These are phyloP conservation scores for Solanum sejunctum DNA, from an alignment of 257 asterid species.

Conservation along the genomic window DNA sequence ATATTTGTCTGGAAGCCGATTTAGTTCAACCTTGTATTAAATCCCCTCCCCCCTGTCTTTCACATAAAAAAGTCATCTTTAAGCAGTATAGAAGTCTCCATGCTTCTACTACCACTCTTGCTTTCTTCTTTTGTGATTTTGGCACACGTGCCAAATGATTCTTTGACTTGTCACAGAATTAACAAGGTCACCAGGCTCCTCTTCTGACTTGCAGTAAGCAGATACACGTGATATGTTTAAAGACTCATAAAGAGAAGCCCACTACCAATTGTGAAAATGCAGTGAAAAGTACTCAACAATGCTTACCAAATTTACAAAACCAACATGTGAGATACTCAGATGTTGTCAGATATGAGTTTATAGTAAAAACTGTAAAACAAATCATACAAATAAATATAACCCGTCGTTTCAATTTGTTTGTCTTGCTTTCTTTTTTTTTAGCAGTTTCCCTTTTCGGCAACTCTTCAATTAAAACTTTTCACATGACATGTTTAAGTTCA, in stretches of 20 bases:
- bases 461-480: too few species aligned
- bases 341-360: neutral
- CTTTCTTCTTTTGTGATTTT: neutral
- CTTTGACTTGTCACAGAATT: neutral
- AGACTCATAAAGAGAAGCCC: neutral
- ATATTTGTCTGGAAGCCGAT: neutral
- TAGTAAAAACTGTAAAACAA: neutral
- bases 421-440: too few species aligned
- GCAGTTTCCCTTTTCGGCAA: too few species aligned
- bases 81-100: neutral
- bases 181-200: neutral
- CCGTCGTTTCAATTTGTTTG: too few species aligned
- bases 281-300: neutral
- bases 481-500: too few species aligned
- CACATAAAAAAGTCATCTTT: neutral
- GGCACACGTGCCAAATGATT: neutral
- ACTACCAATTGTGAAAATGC: neutral
- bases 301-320: neutral
- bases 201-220: neutral
- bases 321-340: neutral
- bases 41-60: neutral
- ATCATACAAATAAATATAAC: neutral
- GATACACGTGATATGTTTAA: neutral
- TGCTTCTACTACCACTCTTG: neutral
- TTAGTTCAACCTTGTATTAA: neutral